These are phyloP conservation scores for Phytophthora idaei DNA, from an alignment of 352 stramenopile species.

Conservation along the genomic window DNA sequence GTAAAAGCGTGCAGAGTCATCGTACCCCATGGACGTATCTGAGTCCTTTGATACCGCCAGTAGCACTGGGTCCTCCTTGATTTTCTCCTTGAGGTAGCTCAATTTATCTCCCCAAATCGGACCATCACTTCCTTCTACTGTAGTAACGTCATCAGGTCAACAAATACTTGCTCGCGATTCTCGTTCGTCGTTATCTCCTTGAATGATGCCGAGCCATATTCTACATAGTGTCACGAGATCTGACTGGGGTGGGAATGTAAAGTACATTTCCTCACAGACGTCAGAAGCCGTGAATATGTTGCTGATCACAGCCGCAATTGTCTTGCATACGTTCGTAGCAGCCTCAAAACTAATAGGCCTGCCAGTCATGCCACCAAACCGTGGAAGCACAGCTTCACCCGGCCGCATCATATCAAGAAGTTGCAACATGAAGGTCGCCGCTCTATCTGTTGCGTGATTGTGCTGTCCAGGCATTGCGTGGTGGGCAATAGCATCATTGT, in stretches of 20 bases:
- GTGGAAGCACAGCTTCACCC: not conserved
- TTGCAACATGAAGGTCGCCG: not conserved
- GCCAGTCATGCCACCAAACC: not conserved
- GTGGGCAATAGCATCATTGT: not conserved
- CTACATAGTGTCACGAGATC: not conserved
- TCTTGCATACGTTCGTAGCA: not conserved
- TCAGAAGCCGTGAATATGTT: not conserved
- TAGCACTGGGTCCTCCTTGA: not conserved
- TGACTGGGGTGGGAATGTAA: not conserved
- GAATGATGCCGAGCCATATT: not conserved
- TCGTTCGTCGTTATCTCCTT: not conserved
- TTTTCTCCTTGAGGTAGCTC: not conserved
- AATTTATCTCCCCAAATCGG: not conserved
- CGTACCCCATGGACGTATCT: not conserved
- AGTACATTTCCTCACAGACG: not conserved
- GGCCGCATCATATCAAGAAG: not conserved
- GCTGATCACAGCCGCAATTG: not conserved
- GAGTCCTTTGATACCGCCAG: not conserved
- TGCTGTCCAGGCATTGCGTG: not conserved
- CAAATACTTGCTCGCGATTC: constrained; percentile 1
- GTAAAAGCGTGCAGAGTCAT: constrained; percentile 30
- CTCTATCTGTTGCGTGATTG: not conserved
- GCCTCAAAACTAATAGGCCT: not conserved
- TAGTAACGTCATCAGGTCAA: not conserved
- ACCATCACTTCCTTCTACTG: not conserved